phyloP scores from a whole-genome alignment of 2,329 filamentous ascomycete species.

The Neonectria ditissima region DNA sequence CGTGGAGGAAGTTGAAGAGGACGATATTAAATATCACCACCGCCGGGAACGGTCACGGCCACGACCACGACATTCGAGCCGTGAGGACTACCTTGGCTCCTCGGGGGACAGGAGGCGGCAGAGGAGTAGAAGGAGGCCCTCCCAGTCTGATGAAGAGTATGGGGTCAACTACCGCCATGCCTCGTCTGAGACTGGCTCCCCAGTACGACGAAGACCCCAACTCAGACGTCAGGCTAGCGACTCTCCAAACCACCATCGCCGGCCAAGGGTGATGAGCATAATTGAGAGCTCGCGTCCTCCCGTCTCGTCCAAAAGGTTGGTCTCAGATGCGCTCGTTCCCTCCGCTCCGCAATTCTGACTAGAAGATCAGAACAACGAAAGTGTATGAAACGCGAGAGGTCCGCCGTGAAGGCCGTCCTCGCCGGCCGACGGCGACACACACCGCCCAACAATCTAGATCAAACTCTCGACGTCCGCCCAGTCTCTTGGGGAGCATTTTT shows the following conservation, averaged over 20 bases:
- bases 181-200: slow-evolving; percentile 46
- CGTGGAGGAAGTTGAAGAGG: slow-evolving; percentile 46
- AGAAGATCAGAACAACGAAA: slow-evolving; percentile 36
- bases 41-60: slow-evolving; percentile 28
- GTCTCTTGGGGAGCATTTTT: slow-evolving; percentile 45
- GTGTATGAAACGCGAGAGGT: slow-evolving; percentile 41
- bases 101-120: slow-evolving; percentile 40
- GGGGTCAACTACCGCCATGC: slow-evolving; percentile 41
- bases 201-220: slow-evolving; percentile 41
- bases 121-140: slow-evolving; percentile 38
- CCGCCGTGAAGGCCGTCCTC: slow-evolving; percentile 40
- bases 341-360: slow-evolving; percentile 13
- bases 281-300: slow-evolving; percentile 52
- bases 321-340: background rate
- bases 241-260: slow-evolving; percentile 45
- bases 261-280: slow-evolving; percentile 43
- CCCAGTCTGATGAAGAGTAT: slow-evolving; percentile 42
- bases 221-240: slow-evolving; percentile 47
- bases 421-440: slow-evolving; percentile 32
- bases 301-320: slow-evolving; percentile 49
- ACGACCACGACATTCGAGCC: slow-evolving; percentile 39
- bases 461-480: slow-evolving; percentile 43
- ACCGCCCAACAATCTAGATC: slow-evolving; percentile 40
- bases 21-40: slow-evolving; percentile 33
- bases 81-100: slow-evolving; percentile 45